phyloP scores from a whole-genome alignment of 441 rosid species.

The Populus hybrid region DNA sequence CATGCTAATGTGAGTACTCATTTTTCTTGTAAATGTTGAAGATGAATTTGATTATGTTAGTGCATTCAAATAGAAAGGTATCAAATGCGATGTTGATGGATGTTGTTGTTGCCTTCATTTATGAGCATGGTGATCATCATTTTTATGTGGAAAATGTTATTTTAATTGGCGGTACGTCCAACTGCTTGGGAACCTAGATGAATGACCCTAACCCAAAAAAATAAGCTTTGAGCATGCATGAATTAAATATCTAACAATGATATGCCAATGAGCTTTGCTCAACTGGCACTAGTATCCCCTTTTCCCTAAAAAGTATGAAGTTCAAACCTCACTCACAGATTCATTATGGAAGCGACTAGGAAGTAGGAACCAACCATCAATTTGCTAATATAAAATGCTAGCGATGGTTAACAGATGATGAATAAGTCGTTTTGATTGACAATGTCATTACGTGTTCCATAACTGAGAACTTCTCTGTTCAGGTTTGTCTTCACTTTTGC shows the following conservation, averaged over 20 bases:
- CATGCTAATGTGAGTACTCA: constrained; percentile 68
- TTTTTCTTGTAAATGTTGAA: background rate
- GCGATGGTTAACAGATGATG: background rate
- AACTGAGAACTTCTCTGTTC: constrained; percentile 10
- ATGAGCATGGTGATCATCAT: background rate
- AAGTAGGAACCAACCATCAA: background rate
- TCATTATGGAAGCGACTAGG: background rate
- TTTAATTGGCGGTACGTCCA: background rate
- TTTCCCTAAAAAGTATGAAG: background rate
- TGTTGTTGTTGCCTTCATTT: background rate
- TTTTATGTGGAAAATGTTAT: background rate
- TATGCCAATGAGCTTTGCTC: background rate
- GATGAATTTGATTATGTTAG: background rate
- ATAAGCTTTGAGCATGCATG: background rate
- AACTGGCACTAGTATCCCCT: background rate
- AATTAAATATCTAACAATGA: background rate
- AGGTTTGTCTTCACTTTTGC: constrained; percentile 54
- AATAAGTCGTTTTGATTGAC: background rate
- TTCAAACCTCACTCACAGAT: background rate
- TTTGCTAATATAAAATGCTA: background rate
- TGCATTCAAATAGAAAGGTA: background rate
- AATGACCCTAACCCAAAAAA: background rate
- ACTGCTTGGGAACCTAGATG: background rate
- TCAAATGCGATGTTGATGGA: background rate
- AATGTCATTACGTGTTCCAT: background rate